phyloP scores from a whole-genome alignment of 2,329 filamentous ascomycete genomes.

The Gnomoniopsis smithogilvyi region DNA sequence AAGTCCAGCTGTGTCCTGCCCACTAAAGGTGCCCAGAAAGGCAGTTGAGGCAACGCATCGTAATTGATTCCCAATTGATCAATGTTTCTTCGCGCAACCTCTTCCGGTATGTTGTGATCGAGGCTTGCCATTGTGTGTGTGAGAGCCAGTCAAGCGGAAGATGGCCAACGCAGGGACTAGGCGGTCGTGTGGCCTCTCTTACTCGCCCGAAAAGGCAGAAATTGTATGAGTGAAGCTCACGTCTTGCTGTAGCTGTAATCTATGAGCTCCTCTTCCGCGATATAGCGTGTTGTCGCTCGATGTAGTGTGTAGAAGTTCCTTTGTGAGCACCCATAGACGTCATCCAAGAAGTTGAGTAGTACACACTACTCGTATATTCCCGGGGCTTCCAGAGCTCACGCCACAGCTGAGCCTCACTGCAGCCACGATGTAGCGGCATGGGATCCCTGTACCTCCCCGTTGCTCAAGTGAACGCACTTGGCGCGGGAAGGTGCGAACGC shows the following conservation, averaged over 20 bases:
- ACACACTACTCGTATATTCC: background rate
- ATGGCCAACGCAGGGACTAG: background rate
- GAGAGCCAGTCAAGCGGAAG: background rate
- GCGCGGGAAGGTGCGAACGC: constrained; percentile 4
- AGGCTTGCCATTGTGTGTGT: background rate
- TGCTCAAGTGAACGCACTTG: constrained; percentile 1
- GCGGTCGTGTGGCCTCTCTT: background rate
- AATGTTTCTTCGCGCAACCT: constrained; percentile 6
- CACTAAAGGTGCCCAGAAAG: constrained; percentile 7
- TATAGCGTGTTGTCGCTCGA: too few species aligned
- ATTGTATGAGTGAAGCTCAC: background rate
- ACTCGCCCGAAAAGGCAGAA: background rate
- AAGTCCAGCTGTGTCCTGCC: background rate
- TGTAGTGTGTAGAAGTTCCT: background rate
- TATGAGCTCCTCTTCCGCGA: too few species aligned
- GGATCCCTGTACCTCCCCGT: constrained; percentile 1
- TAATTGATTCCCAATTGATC: constrained; percentile 17
- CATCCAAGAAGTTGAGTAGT: background rate
- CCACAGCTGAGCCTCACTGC: constrained; percentile 1
- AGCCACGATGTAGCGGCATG: constrained; percentile 1
- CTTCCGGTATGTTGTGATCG: background rate
- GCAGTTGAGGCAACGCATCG: constrained; percentile 8
- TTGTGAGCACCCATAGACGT: background rate
- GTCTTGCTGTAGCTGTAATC: background rate
- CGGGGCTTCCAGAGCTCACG: constrained; percentile 10